These are phyloP conservation scores for Viola pubescens DNA, from an alignment of 441 rosid genomes.

Conservation along the genomic window DNA sequence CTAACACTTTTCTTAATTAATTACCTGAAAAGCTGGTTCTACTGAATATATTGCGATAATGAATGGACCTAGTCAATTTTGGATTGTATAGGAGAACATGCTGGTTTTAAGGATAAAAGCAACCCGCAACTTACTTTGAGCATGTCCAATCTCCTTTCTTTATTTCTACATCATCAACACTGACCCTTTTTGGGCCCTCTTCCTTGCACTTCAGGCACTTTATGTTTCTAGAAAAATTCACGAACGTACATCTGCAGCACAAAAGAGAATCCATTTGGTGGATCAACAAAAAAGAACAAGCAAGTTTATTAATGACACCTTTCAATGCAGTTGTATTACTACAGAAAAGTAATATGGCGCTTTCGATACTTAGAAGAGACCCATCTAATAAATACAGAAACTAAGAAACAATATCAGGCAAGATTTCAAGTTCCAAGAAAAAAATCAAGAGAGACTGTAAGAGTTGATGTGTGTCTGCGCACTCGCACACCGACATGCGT, in stretches of 20 bases:
- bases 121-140: constrained; percentile 39
- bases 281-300: not conserved
- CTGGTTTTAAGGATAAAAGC: not conserved
- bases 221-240: constrained; percentile 61
- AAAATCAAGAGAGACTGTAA: too few relatives aligned
- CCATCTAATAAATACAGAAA: too few relatives aligned
- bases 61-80: not conserved
- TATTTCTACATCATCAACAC: constrained; percentile 38
- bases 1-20: not conserved
- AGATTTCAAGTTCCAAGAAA: too few relatives aligned
- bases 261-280: not conserved
- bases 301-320: not conserved
- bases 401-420: too few relatives aligned
- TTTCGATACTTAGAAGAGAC: not conserved
- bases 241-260: constrained; percentile 32
- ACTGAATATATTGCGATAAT: not conserved
- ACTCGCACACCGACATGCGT: too few relatives aligned
- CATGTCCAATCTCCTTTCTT: constrained; percentile 88
- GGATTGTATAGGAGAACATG: not conserved
- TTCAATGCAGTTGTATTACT: not conserved
- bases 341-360: not conserved
- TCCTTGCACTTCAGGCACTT: constrained; percentile 60
- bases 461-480: too few relatives aligned
- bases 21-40: not conserved
- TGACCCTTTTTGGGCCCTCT: constrained; percentile 46